Conservation (phyloP, 75 land plant species). For the Picea sitchensis region DNA sequence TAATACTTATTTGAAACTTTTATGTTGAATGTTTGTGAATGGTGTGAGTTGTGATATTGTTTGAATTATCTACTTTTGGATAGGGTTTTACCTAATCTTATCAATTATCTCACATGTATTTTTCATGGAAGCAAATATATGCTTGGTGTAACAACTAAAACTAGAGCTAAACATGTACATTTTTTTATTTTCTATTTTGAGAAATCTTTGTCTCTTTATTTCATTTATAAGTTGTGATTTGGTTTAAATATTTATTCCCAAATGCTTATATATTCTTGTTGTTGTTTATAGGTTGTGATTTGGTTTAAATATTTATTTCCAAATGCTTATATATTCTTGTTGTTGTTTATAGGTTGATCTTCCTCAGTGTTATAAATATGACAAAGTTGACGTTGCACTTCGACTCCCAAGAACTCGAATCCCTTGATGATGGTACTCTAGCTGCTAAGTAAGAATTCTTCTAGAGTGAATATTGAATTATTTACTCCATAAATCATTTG, state of each 20-base stretch:
- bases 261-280: too few relatives aligned
- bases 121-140: slow-evolving; percentile 13
- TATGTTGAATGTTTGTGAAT: too few relatives aligned
- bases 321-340: neutral
- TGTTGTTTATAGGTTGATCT: slow-evolving; percentile 48
- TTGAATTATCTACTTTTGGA: too few relatives aligned
- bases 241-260: too few relatives aligned
- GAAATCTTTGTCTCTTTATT: too few relatives aligned
- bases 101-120: neutral
- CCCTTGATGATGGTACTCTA: slow-evolving; percentile 7
- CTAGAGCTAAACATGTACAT: slow-evolving; percentile 13
- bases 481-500: too few relatives aligned
- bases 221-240: too few relatives aligned
- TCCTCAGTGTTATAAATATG: slow-evolving; percentile 81
- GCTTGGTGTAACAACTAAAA: slow-evolving; percentile 6
- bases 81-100: too few relatives aligned
- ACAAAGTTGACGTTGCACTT: slow-evolving; percentile 93
- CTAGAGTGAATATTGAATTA: too few relatives aligned
- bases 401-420: slow-evolving; percentile 88
- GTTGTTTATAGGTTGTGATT: too few relatives aligned
- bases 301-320: neutral
- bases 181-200: too few relatives aligned
- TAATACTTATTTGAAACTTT: neutral
- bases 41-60: too few relatives aligned
- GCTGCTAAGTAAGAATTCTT: slow-evolving; percentile 75